phyloP scores from a whole-genome alignment of 2,329 filamentous ascomycete genomes.

The Didymellaceae sp. region DNA sequence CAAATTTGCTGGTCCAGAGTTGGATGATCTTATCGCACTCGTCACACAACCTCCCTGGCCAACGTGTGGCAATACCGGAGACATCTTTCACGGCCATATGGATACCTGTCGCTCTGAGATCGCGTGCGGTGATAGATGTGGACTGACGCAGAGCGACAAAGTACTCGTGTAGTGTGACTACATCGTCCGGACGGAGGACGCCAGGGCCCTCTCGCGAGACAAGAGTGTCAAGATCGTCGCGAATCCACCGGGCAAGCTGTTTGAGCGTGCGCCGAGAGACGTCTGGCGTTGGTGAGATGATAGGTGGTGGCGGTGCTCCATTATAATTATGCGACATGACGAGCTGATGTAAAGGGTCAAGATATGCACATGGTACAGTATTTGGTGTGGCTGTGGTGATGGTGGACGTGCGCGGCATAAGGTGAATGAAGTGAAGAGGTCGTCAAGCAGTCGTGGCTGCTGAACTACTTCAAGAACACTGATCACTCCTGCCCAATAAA shows the following conservation, averaged over 20 bases:
- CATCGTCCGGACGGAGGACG: constrained; percentile 51
- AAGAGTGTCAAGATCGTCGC: constrained; percentile 55
- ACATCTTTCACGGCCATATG: constrained; percentile 54
- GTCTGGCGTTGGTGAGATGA: not conserved
- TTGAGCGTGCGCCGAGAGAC: constrained; percentile 36
- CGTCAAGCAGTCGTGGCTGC: not conserved
- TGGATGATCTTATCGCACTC: constrained; percentile 52
- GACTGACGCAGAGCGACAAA: constrained; percentile 37
- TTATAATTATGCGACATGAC: not conserved
- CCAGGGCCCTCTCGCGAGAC: constrained; percentile 56
- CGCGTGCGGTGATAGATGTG: constrained; percentile 38
- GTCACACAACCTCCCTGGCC: constrained; percentile 54
- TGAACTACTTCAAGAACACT: too few relatives aligned
- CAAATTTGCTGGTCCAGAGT: constrained; percentile 50
- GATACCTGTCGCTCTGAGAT: constrained; percentile 54
- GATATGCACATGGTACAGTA: too few relatives aligned
- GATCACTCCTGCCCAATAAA: too few relatives aligned
- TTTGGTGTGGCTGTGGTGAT: not conserved
- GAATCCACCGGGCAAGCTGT: constrained; percentile 53
- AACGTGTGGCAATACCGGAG: constrained; percentile 54
- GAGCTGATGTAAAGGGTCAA: not conserved
- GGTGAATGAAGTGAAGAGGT: not conserved
- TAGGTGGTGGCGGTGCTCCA: not conserved
- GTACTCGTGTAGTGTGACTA: constrained; percentile 53
- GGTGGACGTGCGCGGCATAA: not conserved